Base-by-base conservation (phyloP, 768 basidiomycete species). In the Trametes villosa region DNA sequence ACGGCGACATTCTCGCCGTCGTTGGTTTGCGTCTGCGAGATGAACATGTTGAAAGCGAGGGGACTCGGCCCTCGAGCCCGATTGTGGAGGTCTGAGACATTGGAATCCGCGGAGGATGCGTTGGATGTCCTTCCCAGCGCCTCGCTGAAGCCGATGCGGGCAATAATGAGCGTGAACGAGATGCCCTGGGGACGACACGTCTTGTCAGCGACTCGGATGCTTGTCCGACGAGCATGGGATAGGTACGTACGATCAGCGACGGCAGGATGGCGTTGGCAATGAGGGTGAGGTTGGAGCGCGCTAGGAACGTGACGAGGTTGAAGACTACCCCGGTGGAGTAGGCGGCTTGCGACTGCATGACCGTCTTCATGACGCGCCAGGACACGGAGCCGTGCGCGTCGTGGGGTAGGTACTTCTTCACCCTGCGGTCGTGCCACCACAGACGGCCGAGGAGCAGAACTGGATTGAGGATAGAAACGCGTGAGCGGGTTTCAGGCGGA, bases 321-420 rank as follows among this genome's bases (percentile, higher is more conserved):
- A 49, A 9, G 20, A 57, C 38, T 4, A 57, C 18, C 27, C 27
- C 47, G 11, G 17, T 11, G 4, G 55, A 57, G 12, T 57, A 49
- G 15, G 46, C 17, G 3, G 26, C 46, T 30, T 57, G 33, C 9
- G 46, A 57, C 26, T 48, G 36, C 15, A 57, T 31, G 38, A 57
- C 41, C 2, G 55, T 57, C 46, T 30, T 22, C 55, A 49, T 49
- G 11, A 48, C 55, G 34, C 27, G 26, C 55, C 55, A 49, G 12
- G 29, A 38, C 18, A 47, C 29, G 27, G 45, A 38, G 36, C 22
- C 12, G 45, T 20, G 13, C 11, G 38, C 26, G 42, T 15, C 8
- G 15, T 24, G 18, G 3, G 33, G 3, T 9, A 31, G 31, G 12
- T 36, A 33, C 13, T 17, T 8, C 20, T n/a, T 17, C 11, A 38